phyloP scores from a whole-genome alignment of 1,139 yeast genomes.

The Scheffersomyces cryptocercus region DNA sequence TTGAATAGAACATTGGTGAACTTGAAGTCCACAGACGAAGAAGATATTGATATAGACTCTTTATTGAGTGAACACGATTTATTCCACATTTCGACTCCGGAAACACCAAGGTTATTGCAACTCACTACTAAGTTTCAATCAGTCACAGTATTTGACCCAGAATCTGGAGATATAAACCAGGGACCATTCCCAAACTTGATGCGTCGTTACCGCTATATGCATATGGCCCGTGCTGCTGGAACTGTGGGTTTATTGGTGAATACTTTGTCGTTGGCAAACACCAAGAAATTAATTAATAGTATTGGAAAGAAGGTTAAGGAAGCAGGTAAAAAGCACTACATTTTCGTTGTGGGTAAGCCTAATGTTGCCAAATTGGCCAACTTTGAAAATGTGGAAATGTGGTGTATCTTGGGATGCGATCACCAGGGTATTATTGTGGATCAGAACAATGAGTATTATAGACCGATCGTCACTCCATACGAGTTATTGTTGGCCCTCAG shows the following conservation, averaged over 20 bases:
- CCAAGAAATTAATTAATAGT: conserved; percentile 61
- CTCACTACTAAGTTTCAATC: conserved; percentile 68
- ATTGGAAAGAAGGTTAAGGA: conserved; percentile 60
- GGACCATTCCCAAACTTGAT: conserved; percentile 79
- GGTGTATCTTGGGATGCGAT: conserved; percentile 95
- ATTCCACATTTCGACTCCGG: conserved; percentile 73
- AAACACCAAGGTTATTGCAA: conserved; percentile 75
- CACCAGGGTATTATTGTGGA: conserved; percentile 90
- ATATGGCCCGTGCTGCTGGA: conserved; percentile 85
- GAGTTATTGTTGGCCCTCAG: conserved; percentile 80
- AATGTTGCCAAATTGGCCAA: conserved; percentile 96
- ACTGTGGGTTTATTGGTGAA: conserved; percentile 90
- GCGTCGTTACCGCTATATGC: conserved; percentile 84
- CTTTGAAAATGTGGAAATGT: conserved; percentile 85
- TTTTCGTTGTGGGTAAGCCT: conserved; percentile 98
- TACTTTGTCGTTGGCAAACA: conserved; percentile 76
- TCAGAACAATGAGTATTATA: conserved; percentile 74
- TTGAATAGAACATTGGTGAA: conserved; percentile 30
- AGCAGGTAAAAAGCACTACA: conserved; percentile 88
- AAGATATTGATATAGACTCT: conserved; percentile 19
- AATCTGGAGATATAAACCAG: conserved; percentile 23
- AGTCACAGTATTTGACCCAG: conserved; percentile 51
- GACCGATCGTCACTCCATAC: conserved; percentile 92
- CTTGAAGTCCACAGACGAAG: conserved; percentile 9
- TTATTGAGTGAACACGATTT: conserved; percentile 45